A percentile compares a stretch with the other conserved stretches of the same genome.
These are phyloP conservation scores for Raphidocelis subcapitata DNA, from an alignment of 139 green algal genomes.

Conservation along the genomic window DNA sequence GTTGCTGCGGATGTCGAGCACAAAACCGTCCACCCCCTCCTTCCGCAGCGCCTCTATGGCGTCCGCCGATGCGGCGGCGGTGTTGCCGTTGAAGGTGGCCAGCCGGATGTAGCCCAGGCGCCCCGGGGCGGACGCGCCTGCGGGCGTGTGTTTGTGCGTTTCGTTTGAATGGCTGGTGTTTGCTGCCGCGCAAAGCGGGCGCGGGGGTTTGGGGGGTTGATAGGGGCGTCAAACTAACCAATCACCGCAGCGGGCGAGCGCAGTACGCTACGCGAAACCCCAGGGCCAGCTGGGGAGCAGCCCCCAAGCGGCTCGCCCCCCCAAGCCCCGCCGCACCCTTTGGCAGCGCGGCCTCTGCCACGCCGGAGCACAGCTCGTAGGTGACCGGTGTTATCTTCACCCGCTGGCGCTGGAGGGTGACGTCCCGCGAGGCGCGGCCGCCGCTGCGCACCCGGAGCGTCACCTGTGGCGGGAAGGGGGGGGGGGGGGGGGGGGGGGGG, in stretches of 20 bases:
- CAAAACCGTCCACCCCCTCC: slow-evolving; percentile 47
- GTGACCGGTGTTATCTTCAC: slow-evolving; percentile 80
- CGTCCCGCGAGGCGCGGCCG: slow-evolving; percentile 5
- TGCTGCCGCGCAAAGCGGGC: too few relatives aligned
- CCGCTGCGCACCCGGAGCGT: slow-evolving; percentile 22
- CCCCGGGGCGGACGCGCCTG: slow-evolving; percentile 11
- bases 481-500: too few relatives aligned
- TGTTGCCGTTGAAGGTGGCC: slow-evolving; percentile 86
- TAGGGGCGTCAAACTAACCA: too few relatives aligned
- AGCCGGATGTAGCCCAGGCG: slow-evolving; percentile 86
- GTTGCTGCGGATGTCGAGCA: slow-evolving; percentile 97
- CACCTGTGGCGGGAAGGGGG: too few relatives aligned
- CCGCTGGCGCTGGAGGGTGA: slow-evolving; percentile 46
- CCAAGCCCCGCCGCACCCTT: slow-evolving; percentile 4
- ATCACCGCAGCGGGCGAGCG: too few relatives aligned
- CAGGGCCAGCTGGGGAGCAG: too few relatives aligned
- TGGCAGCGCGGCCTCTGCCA: slow-evolving; percentile 8
- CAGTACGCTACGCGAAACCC: too few relatives aligned
- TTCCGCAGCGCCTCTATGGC: slow-evolving; percentile 61
- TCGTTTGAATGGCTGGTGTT: too few relatives aligned
- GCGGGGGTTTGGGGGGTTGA: too few relatives aligned
- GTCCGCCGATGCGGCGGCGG: slow-evolving; percentile 50
- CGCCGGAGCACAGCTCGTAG: slow-evolving; percentile 55
- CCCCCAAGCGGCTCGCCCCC: too few relatives aligned
- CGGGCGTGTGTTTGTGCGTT: neutral